Percentiles rank a stretch among this genome's conserved stretches.
Evolutionary conservation across 1,284 basidiomycete species (phyloP).

Genomic region (Anthracocystis panici-leucophaei): DNA sequence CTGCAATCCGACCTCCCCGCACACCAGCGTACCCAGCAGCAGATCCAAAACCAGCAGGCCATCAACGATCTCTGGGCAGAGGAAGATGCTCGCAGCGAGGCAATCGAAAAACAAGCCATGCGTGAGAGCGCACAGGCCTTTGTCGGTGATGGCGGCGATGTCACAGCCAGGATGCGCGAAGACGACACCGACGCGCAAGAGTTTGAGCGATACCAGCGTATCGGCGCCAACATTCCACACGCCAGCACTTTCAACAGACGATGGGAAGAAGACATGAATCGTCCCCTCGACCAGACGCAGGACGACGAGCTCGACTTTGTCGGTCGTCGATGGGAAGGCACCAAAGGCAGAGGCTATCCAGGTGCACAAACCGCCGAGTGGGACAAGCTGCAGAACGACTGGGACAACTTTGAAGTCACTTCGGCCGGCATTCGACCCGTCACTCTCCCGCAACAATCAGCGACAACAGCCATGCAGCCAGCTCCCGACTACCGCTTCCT

Average conservation of each 20-base stretch:
- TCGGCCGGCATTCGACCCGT: slow-evolving; percentile 49
- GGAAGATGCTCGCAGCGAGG: slow-evolving; percentile 60
- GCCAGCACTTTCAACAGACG: slow-evolving; percentile 35
- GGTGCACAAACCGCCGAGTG: slow-evolving; percentile 73
- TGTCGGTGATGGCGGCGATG: slow-evolving; percentile 63
- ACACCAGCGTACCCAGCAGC: slow-evolving; percentile 19
- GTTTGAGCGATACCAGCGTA: slow-evolving; percentile 57
- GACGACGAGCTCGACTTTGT: slow-evolving; percentile 70
- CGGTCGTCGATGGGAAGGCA: slow-evolving; percentile 61
- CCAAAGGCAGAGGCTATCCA: slow-evolving; percentile 51
- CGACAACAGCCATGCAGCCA: slow-evolving; percentile 22
- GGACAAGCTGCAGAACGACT: slow-evolving; percentile 80
- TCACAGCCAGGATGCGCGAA: slow-evolving; percentile 59
- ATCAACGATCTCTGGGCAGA: slow-evolving; percentile 66
- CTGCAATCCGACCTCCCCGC: slow-evolving; percentile 20
- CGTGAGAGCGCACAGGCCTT: slow-evolving; percentile 41
- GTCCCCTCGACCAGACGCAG: slow-evolving; percentile 30
- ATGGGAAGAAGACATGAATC: slow-evolving; percentile 59
- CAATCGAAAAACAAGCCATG: slow-evolving; percentile 43
- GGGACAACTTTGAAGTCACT: slow-evolving; percentile 75
- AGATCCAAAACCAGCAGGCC: slow-evolving; percentile 37
- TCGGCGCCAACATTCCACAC: slow-evolving; percentile 54
- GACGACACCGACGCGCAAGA: slow-evolving; percentile 63
- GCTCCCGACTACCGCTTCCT: slow-evolving; percentile 64
- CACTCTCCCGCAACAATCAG: slow-evolving; percentile 25